Evolutionary conservation across 2,329 filamentous ascomycete species (phyloP).

Genomic region (Fragosphaeria purpurea): DNA sequence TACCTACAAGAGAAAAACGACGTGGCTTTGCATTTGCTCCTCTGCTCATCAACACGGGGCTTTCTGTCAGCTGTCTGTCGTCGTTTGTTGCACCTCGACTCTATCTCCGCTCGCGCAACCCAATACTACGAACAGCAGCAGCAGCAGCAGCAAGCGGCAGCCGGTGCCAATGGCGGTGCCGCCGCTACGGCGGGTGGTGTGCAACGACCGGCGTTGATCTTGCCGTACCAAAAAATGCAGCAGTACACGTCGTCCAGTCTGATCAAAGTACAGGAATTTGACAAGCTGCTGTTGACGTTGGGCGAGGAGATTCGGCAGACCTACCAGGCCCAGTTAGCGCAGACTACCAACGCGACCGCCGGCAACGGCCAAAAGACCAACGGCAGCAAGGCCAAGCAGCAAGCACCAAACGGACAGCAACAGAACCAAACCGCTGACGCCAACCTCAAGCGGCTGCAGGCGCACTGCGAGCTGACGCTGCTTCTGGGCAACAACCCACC

Average conservation of each 20-base stretch:
- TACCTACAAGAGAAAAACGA: slow-evolving; percentile 47
- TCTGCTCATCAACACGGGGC: slow-evolving; percentile 64
- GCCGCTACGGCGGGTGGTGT: slow-evolving; percentile 21
- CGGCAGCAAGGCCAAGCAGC: slow-evolving; percentile 16
- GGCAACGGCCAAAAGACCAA: slow-evolving; percentile 1
- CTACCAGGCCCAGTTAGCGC: slow-evolving; percentile 36
- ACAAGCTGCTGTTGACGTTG: slow-evolving; percentile 46
- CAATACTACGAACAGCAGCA: slow-evolving; percentile 37
- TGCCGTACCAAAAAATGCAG: slow-evolving; percentile 46
- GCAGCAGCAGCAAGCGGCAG: slow-evolving; percentile 25
- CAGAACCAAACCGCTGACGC: slow-evolving; percentile 26
- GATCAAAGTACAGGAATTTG: slow-evolving; percentile 51
- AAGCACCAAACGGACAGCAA: slow-evolving; percentile 20
- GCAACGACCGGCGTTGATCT: slow-evolving; percentile 35
- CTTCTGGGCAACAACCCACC: slow-evolving; percentile 39
- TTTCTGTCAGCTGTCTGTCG: slow-evolving; percentile 62
- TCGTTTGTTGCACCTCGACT: slow-evolving; percentile 48
- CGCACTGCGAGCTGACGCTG: slow-evolving; percentile 41
- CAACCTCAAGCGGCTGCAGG: slow-evolving; percentile 35
- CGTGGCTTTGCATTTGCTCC: slow-evolving; percentile 51
- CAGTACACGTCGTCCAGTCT: slow-evolving; percentile 39
- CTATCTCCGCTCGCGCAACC: slow-evolving; percentile 36
- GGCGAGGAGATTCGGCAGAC: slow-evolving; percentile 38
- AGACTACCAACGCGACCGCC: slow-evolving; percentile 27
- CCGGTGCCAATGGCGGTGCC: not conserved